A percentile compares a stretch with the other conserved stretches of the same genome.
These are phyloP conservation scores for Globisporangium spinosum DNA, from an alignment of 352 stramenopile genomes.

Conservation along the genomic window DNA sequence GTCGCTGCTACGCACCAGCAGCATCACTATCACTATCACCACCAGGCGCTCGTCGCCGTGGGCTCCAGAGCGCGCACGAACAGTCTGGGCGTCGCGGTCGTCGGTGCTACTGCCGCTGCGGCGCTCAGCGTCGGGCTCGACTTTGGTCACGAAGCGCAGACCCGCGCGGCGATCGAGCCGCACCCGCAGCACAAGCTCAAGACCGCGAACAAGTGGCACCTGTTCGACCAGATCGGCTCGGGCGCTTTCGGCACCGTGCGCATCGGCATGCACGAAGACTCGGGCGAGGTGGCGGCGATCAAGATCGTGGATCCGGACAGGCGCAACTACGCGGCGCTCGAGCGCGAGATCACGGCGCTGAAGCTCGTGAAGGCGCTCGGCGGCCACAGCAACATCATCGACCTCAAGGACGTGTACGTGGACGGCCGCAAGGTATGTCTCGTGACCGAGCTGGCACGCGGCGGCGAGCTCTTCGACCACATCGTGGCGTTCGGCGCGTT, in stretches of 20 bases:
- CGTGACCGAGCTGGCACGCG: slow-evolving; percentile 83
- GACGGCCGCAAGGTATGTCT: slow-evolving; percentile 76
- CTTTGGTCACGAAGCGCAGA: slow-evolving; percentile 31
- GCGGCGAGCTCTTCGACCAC: slow-evolving; percentile 90
- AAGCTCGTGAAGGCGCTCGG: slow-evolving; percentile 71
- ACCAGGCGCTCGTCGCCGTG: neutral
- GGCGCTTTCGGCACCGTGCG: slow-evolving; percentile 71
- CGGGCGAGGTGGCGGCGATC: slow-evolving; percentile 64
- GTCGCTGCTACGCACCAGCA: neutral
- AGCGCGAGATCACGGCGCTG: slow-evolving; percentile 68
- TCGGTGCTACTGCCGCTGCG: slow-evolving; percentile 42
- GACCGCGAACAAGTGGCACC: slow-evolving; percentile 39
- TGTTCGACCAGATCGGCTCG: slow-evolving; percentile 68
- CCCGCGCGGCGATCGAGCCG: slow-evolving; percentile 34
- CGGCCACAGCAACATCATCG: slow-evolving; percentile 85
- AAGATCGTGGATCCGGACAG: slow-evolving; percentile 60
- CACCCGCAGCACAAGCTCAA: slow-evolving; percentile 2
- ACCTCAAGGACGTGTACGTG: slow-evolving; percentile 79
- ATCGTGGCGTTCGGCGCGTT: slow-evolving; percentile 75
- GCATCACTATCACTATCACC: neutral
- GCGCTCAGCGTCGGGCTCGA: slow-evolving; percentile 43
- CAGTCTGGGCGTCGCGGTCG: slow-evolving; percentile 42
- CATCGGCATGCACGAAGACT: slow-evolving; percentile 61
- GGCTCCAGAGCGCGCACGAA: slow-evolving; percentile 1
- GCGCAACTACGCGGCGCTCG: slow-evolving; percentile 46